phyloP scores from a whole-genome alignment of 306 rosid genomes.

The Elaeagnus macrophylla region DNA sequence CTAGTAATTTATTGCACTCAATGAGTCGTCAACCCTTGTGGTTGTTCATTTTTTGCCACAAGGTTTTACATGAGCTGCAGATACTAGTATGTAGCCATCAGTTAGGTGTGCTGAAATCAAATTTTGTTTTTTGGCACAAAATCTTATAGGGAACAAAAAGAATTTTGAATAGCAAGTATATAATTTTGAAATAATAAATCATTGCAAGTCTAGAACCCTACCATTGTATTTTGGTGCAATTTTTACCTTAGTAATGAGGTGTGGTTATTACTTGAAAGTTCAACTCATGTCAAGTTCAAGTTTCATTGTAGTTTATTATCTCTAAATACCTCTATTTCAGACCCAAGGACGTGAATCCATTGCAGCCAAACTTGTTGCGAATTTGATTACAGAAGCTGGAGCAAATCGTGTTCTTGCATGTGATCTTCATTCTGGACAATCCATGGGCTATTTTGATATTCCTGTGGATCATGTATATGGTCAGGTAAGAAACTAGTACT shows the following conservation, averaged over 20 bases:
- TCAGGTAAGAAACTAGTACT: conserved; percentile 44
- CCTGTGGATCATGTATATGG: conserved; percentile 98
- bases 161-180: not conserved
- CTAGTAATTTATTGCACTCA: too few relatives aligned
- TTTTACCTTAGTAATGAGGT: not conserved
- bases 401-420: conserved; percentile 99
- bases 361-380: conserved; percentile 99
- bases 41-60: too few relatives aligned
- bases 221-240: conserved; percentile 6
- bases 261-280: conserved; percentile 7
- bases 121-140: not conserved
- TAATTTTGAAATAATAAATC: not conserved
- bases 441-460: conserved; percentile 97
- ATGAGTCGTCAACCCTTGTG: too few relatives aligned
- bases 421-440: conserved; percentile 97
- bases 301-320: conserved; percentile 11
- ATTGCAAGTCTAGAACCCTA: not conserved
- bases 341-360: conserved; percentile 99
- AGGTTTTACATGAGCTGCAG: too few relatives aligned
- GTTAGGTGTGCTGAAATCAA: not conserved
- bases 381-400: conserved; percentile 97
- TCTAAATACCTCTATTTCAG: conserved; percentile 32
- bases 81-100: not conserved
- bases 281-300: conserved; percentile 6
- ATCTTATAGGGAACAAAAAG: not conserved